Evolutionary conservation across 1,139 yeast species (phyloP).

Genomic region (Kurtzmaniella quercitrusa): DNA sequence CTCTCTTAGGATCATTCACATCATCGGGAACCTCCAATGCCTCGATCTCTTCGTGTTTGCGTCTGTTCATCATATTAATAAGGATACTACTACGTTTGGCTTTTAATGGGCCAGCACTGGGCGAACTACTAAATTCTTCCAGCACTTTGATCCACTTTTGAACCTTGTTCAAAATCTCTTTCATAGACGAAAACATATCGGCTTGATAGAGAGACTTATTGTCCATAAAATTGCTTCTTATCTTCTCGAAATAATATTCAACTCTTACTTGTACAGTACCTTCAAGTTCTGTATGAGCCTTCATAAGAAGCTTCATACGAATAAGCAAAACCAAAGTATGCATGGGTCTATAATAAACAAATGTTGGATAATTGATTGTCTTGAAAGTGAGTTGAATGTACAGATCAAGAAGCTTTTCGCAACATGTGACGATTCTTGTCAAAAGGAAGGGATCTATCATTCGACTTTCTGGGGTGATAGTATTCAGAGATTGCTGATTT

Average conservation of each 20-base stretch:
- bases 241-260: conserved; percentile 30
- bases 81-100: conserved; percentile 33
- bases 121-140: conserved; percentile 15
- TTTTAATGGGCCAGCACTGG: conserved; percentile 14
- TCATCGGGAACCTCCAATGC: conserved; percentile 34
- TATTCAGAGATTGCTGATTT: not conserved
- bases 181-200: conserved; percentile 40
- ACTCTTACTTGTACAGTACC: conserved; percentile 29
- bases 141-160: conserved; percentile 48
- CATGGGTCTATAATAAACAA: conserved; percentile 53
- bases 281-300: conserved; percentile 20
- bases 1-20: conserved; percentile 1
- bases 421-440: conserved; percentile 31
- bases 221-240: conserved; percentile 20
- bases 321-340: conserved; percentile 49
- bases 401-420: conserved; percentile 42
- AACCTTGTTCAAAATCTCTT: conserved; percentile 37
- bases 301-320: conserved; percentile 40
- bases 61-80: conserved; percentile 40
- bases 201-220: conserved; percentile 25
- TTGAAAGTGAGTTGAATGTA: conserved; percentile 38
- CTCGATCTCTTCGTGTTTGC: conserved; percentile 45
- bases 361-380: conserved; percentile 46
- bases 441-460: not conserved
- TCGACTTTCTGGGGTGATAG: not conserved